Base-by-base conservation (phyloP, 2,329 filamentous ascomycete species). In the Aspergillus felis region DNA sequence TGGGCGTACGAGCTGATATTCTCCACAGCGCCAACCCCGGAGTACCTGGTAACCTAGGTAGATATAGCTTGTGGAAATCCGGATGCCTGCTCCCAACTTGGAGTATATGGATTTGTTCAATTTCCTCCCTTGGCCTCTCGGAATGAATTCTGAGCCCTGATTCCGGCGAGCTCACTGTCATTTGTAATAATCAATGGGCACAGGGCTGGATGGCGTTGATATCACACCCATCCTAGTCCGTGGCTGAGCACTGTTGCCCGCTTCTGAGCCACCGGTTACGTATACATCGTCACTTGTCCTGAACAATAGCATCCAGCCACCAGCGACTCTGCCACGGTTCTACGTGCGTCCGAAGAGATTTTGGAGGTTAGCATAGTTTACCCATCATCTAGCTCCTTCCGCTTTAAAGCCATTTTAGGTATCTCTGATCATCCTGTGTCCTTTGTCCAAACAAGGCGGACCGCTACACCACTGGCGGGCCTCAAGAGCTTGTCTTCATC, bases 211-310 rank as follows among this genome's bases (percentile, higher is more conserved):
- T 25, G 44, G 44, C 22, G 22, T 47, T 47, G 22, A 35, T 24
- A 48, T 56, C 32, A 17, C 50, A 47, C 50, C 22, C 22, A 29
- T 42, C 22, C 14, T 46, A 53, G 51, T 42, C 50, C 38, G 38
- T 49, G 24, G n/a, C 57, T 58, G 52, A 44, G 49, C 56, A 59
- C 29, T 22, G 54, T 51, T 32, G 32, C 27, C 25, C 41, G 42
- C 20, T 20, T 54, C 48, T 54, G 51, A 58, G 59, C 55, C 55
- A 55, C 52, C 44, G 12, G 58, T 64, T 61, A 61, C 62, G 58
- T 61, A 59, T 59, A 58, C 58, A 51, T 50, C 50, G 38, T 32
- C 38, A 54, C 32, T 52, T 51, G 51, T 54, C 53, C 49, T 41
- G 54, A 61, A 56, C 55, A 46, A 60, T 24, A 47, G 20, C 22